A percentile compares a stretch with the other conserved stretches of the same genome.
These are phyloP conservation scores for Sophora flavescens DNA, from an alignment of 306 rosid genomes.

Conservation along the genomic window DNA sequence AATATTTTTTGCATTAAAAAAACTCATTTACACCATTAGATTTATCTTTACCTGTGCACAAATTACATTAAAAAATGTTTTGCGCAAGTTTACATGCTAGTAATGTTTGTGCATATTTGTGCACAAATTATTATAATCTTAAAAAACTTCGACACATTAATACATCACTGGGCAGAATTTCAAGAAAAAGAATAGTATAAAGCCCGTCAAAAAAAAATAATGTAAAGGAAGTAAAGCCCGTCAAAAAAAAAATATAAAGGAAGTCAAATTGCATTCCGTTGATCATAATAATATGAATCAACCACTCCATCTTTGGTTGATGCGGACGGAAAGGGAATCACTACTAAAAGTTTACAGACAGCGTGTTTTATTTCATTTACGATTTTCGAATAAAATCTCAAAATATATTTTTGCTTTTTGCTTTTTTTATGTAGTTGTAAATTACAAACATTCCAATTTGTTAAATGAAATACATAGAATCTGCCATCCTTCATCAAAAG, in stretches of 20 bases:
- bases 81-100: not conserved
- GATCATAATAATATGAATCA: not conserved
- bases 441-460: not conserved
- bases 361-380: not conserved
- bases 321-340: too few species aligned
- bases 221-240: too few species aligned
- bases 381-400: not conserved
- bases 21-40: not conserved
- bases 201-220: too few species aligned
- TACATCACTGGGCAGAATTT: too few species aligned
- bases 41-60: not conserved
- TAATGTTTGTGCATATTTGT: too few species aligned
- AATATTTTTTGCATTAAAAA: not conserved
- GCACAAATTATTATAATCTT: too few species aligned
- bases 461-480: not conserved
- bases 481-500: not conserved
- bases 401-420: not conserved
- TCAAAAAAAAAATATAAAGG: too few species aligned
- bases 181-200: too few species aligned
- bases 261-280: too few species aligned
- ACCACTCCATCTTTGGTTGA: not conserved
- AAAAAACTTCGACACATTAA: too few species aligned
- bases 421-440: not conserved
- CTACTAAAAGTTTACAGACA: not conserved
- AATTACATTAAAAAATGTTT: not conserved